Conservation (phyloP, 371 early-diverging fungal genomes). For the Batrachochytrium dendrobatidis region DNA sequence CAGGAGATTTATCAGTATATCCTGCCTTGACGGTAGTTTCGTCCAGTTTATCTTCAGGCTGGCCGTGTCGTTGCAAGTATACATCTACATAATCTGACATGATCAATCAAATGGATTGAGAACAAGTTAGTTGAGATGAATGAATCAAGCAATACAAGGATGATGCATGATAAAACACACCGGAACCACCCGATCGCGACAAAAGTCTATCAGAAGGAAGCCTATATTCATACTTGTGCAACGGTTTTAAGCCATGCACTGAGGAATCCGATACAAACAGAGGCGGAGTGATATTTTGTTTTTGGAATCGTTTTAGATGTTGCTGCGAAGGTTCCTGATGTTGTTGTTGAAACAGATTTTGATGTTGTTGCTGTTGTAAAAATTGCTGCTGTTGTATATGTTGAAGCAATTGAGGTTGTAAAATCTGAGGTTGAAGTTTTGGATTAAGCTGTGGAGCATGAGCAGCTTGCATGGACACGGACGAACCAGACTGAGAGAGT, state of each 20-base stretch:
- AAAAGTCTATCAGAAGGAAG: neutral
- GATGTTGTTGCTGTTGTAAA: neutral
- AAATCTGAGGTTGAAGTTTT: no score
- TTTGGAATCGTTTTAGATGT: neutral
- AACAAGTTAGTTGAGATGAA: neutral
- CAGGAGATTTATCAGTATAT: neutral
- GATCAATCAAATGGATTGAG: neutral
- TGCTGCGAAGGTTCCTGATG: neutral
- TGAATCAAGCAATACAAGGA: neutral
- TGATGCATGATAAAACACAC: neutral
- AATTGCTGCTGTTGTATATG: neutral
- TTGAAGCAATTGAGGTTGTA: neutral
- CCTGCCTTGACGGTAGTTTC: neutral
- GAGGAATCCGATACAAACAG: neutral
- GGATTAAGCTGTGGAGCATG: no score
- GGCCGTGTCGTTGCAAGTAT: neutral
- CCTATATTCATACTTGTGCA: neutral
- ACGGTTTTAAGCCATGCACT: neutral
- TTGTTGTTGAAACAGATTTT: neutral
- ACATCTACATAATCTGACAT: neutral
- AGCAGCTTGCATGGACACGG: no score
- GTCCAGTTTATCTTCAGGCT: neutral
- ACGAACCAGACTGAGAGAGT: no score
- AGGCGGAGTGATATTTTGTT: neutral
- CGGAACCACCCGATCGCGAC: neutral